Evolutionary conservation across 2,329 filamentous ascomycete genomes (phyloP).

Genomic region (Trichothecium roseum): DNA sequence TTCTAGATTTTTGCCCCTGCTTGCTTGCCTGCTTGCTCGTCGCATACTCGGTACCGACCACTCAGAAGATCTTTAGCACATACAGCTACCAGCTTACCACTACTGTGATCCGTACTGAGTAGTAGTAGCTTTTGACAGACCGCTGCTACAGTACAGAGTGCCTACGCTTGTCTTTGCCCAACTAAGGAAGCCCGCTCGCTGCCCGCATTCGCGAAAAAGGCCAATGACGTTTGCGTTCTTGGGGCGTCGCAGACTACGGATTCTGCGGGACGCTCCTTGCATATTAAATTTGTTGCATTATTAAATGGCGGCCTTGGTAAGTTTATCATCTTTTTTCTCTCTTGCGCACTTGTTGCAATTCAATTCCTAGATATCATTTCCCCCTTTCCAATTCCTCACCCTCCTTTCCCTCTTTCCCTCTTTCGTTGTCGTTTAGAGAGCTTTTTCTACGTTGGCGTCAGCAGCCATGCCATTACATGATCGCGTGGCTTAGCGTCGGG

Average conservation of each 20-base stretch:
- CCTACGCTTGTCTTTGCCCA: neutral
- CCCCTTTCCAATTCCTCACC: neutral
- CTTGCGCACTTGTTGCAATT: too few relatives aligned
- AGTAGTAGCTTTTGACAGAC: slow-evolving; percentile 1
- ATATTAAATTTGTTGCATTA: neutral
- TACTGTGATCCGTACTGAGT: too few relatives aligned
- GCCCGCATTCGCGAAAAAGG: neutral
- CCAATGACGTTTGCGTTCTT: neutral
- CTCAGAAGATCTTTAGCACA: too few relatives aligned
- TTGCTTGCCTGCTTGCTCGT: too few relatives aligned
- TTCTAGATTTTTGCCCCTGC: too few relatives aligned
- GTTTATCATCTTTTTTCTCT: slow-evolving; percentile 5
- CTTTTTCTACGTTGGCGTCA: neutral
- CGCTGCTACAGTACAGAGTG: neutral
- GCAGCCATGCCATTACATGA: too few relatives aligned
- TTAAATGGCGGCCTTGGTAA: slow-evolving; percentile 16
- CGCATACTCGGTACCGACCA: too few relatives aligned
- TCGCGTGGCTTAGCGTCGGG: neutral
- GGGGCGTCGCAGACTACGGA: neutral
- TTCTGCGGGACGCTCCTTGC: neutral
- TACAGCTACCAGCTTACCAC: too few relatives aligned
- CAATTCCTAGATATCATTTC: neutral
- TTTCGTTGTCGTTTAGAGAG: neutral
- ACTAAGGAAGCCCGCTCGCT: neutral
- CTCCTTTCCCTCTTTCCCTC: neutral